phyloP scores from a whole-genome alignment of 495 filamentous ascomycete genomes.

The Talaromyces stipitatus region DNA sequence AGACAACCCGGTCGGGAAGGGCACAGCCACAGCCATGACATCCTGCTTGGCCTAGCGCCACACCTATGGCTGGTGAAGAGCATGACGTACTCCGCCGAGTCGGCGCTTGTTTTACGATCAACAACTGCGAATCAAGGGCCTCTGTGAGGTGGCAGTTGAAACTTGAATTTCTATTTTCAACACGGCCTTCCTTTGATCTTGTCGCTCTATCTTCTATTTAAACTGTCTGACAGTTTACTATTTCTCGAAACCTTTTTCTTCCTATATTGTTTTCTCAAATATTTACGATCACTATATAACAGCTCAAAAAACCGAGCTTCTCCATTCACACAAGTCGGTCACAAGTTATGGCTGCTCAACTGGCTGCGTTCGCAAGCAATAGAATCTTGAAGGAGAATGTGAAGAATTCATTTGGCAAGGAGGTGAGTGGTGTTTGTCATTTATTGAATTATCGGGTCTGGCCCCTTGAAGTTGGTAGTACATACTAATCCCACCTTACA shows the following conservation, averaged over 20 bases:
- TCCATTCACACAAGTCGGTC: background rate
- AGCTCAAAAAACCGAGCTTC: background rate
- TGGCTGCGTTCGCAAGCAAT: constrained; percentile 54
- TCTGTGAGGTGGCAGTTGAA: background rate
- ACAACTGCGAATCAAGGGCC: background rate
- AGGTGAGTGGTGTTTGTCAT: constrained; percentile 42
- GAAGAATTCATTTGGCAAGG: constrained; percentile 59
- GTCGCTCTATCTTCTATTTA: background rate
- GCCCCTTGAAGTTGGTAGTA: constrained; percentile 3
- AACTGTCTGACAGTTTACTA: background rate
- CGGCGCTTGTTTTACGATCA: background rate
- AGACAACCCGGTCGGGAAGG: background rate
- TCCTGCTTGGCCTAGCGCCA: constrained; percentile 1
- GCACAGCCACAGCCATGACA: background rate
- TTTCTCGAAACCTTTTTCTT: background rate
- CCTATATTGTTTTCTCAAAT: background rate
- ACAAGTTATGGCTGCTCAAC: constrained; percentile 40
- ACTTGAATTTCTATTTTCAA: background rate
- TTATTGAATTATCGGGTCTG: too few relatives aligned
- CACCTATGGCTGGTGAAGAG: background rate
- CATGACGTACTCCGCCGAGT: constrained; percentile 7
- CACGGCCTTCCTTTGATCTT: background rate
- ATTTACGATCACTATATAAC: background rate
- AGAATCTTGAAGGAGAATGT: constrained; percentile 58
- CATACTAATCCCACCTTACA: constrained; percentile 9